A percentile compares a stretch with the other conserved stretches of the same genome.
Conservation (phyloP, 208 protist species). For the Acanthamoeba divionensis region DNA sequence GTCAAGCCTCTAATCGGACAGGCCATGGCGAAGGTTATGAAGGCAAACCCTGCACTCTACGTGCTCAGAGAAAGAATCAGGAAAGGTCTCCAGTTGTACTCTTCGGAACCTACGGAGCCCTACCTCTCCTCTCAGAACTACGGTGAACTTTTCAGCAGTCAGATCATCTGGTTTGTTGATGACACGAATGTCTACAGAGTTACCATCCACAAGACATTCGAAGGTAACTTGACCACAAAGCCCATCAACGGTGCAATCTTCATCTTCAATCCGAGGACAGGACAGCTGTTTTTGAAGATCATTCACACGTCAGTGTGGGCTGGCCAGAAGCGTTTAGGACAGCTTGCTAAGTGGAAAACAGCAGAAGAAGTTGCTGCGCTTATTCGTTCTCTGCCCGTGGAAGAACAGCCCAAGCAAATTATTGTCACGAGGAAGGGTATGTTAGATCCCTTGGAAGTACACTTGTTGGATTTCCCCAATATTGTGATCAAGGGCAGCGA, state of each 20-base stretch:
- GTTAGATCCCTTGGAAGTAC: constrained; percentile 92
- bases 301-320: constrained; percentile 99
- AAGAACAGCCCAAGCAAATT: constrained; percentile 99
- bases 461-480: constrained; percentile 97
- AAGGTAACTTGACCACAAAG: constrained; percentile 96
- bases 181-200: constrained; percentile 99
- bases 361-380: constrained; percentile 99
- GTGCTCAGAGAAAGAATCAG: constrained; percentile 98
- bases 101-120: constrained; percentile 98
- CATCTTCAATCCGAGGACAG: constrained; percentile 99
- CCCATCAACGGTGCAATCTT: constrained; percentile 93
- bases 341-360: constrained; percentile 98
- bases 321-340: constrained; percentile 98
- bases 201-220: constrained; percentile 99
- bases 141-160: constrained; percentile 98
- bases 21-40: constrained; percentile 99
- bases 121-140: constrained; percentile 98
- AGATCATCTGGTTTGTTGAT: constrained; percentile 99
- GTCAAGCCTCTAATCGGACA: constrained; percentile 96
- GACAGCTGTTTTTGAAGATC: constrained; percentile 99
- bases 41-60: constrained; percentile 99
- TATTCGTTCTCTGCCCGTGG: constrained; percentile 96
- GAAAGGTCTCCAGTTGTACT: constrained; percentile 99
- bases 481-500: constrained; percentile 99
- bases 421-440: constrained; percentile 99